A percentile compares a stretch with the other conserved stretches of the same genome.
Evolutionary conservation across 2,329 filamentous ascomycete species (phyloP).

Genomic region (Pseudogymnoascus verrucosus): DNA sequence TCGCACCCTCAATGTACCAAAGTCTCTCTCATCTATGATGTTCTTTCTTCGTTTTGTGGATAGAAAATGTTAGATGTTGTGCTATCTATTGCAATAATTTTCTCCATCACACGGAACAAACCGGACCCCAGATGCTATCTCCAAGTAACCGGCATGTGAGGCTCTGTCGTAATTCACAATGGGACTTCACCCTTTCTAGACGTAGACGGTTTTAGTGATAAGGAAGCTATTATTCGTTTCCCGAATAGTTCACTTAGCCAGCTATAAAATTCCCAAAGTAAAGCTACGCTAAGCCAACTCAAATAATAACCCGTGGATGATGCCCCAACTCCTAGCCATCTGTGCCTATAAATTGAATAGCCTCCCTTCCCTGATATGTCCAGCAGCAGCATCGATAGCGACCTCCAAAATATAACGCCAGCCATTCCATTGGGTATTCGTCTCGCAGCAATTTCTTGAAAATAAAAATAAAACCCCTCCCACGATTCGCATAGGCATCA

Average conservation of each 20-base stretch:
- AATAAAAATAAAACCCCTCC: not conserved
- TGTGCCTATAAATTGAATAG: not conserved
- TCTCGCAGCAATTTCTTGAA: not conserved
- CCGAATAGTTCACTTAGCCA: not conserved
- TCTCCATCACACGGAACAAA: not conserved
- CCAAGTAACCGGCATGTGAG: not conserved
- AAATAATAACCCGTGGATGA: not conserved
- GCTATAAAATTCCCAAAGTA: not conserved
- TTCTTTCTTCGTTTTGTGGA: slow-evolving; percentile 8
- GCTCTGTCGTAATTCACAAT: not conserved
- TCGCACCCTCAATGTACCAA: slow-evolving; percentile 9
- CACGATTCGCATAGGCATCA: not conserved
- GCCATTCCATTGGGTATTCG: not conserved
- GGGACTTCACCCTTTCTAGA: not conserved
- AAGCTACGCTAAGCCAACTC: not conserved
- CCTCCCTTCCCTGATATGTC: not conserved
- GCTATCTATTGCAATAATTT: slow-evolving; percentile 7
- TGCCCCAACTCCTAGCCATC: not conserved
- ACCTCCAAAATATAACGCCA: not conserved
- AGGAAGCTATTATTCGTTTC: not conserved
- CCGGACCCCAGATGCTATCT: not conserved
- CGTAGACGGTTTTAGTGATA: not conserved
- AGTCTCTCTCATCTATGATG: slow-evolving; percentile 8
- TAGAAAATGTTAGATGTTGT: slow-evolving; percentile 8
- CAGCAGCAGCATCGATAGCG: not conserved